Conservation (phyloP, 352 stramenopile genomes). For the Globisporangium polare region DNA sequence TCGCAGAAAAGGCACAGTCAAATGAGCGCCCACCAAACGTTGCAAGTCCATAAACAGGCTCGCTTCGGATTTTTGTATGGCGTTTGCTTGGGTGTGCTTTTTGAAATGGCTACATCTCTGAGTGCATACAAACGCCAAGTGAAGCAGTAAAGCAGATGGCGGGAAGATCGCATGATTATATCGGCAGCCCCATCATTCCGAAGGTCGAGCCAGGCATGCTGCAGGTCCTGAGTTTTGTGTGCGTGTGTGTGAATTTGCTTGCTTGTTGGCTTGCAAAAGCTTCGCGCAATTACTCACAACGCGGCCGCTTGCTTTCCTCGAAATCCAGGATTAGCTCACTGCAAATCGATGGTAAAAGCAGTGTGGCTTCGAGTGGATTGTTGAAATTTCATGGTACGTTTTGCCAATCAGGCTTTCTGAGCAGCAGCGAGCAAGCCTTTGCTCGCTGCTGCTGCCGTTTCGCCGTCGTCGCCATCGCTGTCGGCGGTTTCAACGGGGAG, state of each 20-base stretch:
- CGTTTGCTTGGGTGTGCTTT: neutral
- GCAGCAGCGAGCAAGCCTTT: no score
- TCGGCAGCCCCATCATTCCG: neutral
- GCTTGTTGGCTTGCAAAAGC: no score
- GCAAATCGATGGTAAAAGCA: neutral
- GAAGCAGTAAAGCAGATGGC: neutral
- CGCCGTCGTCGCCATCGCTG: neutral
- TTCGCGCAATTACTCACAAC: neutral
- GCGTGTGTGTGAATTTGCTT: no score
- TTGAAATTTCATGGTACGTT: neutral
- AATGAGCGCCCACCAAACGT: neutral
- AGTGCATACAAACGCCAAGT: neutral
- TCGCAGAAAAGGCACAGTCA: neutral
- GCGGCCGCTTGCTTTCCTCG: neutral
- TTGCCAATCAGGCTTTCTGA: neutral
- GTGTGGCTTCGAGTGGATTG: neutral
- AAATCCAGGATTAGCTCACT: constrained; percentile 6
- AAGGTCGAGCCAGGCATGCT: neutral
- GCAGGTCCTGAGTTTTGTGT: no score
- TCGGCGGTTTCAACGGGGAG: constrained; percentile 7
- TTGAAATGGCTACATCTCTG: neutral
- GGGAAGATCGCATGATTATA: neutral
- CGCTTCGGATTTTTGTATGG: neutral
- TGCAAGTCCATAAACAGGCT: neutral
- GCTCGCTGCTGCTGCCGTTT: constrained; percentile 6